Evolutionary conservation across 306 rosid species (phyloP).

Genomic region (Quercus ilex): DNA sequence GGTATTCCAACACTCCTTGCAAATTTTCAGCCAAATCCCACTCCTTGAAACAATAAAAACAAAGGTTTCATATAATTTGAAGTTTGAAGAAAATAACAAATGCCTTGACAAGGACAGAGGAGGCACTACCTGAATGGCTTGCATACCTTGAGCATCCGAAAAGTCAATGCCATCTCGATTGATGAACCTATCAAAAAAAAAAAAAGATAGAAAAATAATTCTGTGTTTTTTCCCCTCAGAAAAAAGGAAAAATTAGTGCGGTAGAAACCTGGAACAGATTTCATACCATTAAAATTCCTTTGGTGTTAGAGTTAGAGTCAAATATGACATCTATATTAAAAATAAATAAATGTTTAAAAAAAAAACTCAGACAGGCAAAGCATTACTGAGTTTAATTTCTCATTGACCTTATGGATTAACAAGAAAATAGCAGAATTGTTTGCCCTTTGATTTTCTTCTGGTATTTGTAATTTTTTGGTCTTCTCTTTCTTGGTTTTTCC

Average conservation of each 20-base stretch:
- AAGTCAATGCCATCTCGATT: slow-evolving; percentile 96
- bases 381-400: neutral
- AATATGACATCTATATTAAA: neutral
- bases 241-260: neutral
- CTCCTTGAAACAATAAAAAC: slow-evolving; percentile 52
- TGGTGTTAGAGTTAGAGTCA: neutral
- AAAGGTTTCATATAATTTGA: slow-evolving; percentile 16
- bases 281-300: neutral
- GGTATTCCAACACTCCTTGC: slow-evolving; percentile 95
- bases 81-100: slow-evolving; percentile 24
- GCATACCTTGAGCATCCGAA: slow-evolving; percentile 96
- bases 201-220: slow-evolving; percentile 11
- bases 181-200: slow-evolving; percentile 52
- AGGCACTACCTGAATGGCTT: slow-evolving; percentile 81
- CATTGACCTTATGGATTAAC: neutral
- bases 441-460: neutral
- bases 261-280: neutral
- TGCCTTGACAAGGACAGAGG: slow-evolving; percentile 15
- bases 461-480: neutral
- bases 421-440: neutral
- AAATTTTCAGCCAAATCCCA: slow-evolving; percentile 96
- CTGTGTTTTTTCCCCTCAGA: neutral
- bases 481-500: neutral
- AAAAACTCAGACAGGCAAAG: neutral
- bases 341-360: neutral